Evolutionary conservation across 805 yeast genomes (phyloP).

Genomic region (Barnettozyma sucrosica): DNA sequence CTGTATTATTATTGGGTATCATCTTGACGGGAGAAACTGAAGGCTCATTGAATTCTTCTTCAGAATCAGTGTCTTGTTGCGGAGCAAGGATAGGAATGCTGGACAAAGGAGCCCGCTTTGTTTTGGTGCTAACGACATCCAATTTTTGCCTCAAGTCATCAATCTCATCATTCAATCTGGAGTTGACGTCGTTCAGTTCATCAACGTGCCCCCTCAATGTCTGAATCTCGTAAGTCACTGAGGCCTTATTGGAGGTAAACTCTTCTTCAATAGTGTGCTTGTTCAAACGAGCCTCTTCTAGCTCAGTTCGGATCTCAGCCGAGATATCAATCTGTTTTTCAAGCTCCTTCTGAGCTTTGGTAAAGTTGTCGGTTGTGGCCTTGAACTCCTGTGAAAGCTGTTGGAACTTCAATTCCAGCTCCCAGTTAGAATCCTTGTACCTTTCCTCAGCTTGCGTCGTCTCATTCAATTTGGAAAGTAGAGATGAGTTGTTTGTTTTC

Average conservation of each 20-base stretch:
- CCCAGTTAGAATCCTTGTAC: constrained; percentile 59
- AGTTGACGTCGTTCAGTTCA: constrained; percentile 67
- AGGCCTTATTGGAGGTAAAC: constrained; percentile 30
- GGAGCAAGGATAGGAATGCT: constrained; percentile 24
- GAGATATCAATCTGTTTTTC: constrained; percentile 33
- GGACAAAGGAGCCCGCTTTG: constrained; percentile 11
- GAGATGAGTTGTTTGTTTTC: constrained; percentile 16
- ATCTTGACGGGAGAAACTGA: constrained; percentile 31
- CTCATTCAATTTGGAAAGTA: constrained; percentile 23
- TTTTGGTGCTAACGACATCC: constrained; percentile 15
- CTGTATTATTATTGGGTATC: constrained; percentile 36
- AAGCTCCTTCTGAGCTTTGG: constrained; percentile 35
- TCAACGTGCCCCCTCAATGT: constrained; percentile 47
- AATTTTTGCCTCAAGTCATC: constrained; percentile 21
- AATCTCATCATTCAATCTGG: constrained; percentile 42
- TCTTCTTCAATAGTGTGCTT: constrained; percentile 36
- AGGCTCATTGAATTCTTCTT: constrained; percentile 35
- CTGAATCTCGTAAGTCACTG: constrained; percentile 37
- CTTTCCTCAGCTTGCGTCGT: constrained; percentile 36
- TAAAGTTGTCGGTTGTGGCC: constrained; percentile 37
- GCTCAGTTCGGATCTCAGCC: constrained; percentile 37
- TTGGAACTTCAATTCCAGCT: constrained; percentile 49
- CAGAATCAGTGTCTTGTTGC: constrained; percentile 27
- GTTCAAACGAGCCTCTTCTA: constrained; percentile 41
- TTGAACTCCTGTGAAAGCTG: constrained; percentile 28